These are phyloP conservation scores for Dunaliella sp. DNA, from an alignment of 139 green algal genomes.

Conservation along the genomic window DNA sequence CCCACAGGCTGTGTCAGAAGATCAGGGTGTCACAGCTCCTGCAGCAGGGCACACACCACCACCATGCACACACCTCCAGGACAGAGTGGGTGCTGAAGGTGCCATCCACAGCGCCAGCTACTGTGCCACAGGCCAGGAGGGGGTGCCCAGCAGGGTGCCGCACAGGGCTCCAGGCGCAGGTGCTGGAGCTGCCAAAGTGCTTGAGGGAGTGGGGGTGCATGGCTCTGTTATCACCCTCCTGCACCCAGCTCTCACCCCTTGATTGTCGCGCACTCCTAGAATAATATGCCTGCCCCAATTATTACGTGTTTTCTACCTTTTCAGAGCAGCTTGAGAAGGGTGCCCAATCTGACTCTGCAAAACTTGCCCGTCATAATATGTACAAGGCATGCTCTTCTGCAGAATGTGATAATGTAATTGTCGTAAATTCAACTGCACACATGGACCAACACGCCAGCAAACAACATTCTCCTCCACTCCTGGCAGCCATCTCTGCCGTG, in stretches of 20 bases:
- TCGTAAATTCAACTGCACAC: no score
- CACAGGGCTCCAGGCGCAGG: constrained; percentile 73
- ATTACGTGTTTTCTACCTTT: neutral
- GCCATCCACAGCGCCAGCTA: constrained; percentile 88
- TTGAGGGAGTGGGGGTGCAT: constrained; percentile 52
- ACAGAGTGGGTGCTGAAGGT: constrained; percentile 75
- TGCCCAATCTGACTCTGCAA: no score
- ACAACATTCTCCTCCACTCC: no score
- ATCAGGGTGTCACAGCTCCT: no score
- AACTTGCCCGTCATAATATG: no score
- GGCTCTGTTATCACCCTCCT: no score
- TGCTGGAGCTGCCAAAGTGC: constrained; percentile 64
- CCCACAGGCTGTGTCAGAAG: no score
- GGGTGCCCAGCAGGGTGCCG: constrained; percentile 18
- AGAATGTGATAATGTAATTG: no score
- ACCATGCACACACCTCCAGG: constrained; percentile 65
- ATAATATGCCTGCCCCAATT: neutral
- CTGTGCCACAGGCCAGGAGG: constrained; percentile 81
- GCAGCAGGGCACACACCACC: neutral
- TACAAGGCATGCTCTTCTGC: no score
- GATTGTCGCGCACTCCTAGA: no score
- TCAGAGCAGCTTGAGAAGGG: neutral
- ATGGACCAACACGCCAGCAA: no score
- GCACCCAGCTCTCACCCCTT: neutral
- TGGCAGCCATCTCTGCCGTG: no score